These are phyloP conservation scores for Globisporangium canariense DNA, from an alignment of 352 stramenopile species.

Conservation along the genomic window DNA sequence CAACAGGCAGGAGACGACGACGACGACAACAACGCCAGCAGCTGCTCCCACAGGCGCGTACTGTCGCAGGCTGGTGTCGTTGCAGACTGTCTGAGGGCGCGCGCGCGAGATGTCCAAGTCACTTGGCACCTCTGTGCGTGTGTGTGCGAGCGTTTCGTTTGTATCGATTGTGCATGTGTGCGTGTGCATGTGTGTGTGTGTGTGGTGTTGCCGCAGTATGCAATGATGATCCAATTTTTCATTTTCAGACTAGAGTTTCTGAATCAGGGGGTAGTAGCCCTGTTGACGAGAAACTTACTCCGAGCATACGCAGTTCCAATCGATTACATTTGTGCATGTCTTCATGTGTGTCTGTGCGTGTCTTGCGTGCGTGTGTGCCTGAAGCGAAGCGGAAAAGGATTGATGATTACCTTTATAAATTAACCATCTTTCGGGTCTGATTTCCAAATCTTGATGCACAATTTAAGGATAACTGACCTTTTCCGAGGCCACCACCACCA, in stretches of 20 bases:
- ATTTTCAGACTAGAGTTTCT: slow-evolving; percentile 93
- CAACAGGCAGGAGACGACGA: neutral
- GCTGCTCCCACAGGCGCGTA: neutral
- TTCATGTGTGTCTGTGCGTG: slow-evolving; percentile 10
- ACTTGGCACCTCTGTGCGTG: too few relatives aligned
- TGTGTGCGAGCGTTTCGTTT: neutral
- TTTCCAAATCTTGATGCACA: slow-evolving; percentile 83
- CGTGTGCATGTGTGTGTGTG: neutral
- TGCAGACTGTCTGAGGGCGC: neutral
- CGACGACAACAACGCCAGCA: neutral
- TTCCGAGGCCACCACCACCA: slow-evolving; percentile 21
- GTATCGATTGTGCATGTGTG: neutral
- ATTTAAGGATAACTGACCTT: slow-evolving; percentile 78
- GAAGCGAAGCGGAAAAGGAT: slow-evolving; percentile 29
- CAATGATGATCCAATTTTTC: slow-evolving; percentile 72
- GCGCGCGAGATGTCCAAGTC: neutral
- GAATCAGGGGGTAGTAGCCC: slow-evolving; percentile 86
- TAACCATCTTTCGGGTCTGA: slow-evolving; percentile 91
- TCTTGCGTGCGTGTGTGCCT: neutral
- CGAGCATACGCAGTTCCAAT: slow-evolving; percentile 52
- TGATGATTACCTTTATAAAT: slow-evolving; percentile 83
- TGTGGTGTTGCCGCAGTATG: slow-evolving; percentile 28
- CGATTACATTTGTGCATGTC: slow-evolving; percentile 4
- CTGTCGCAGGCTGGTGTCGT: neutral
- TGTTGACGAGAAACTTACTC: slow-evolving; percentile 72